Percentiles rank a stretch among this genome's conserved stretches.
phyloP scores from a whole-genome alignment of 257 asterid species.

The Scutellaria minor region DNA sequence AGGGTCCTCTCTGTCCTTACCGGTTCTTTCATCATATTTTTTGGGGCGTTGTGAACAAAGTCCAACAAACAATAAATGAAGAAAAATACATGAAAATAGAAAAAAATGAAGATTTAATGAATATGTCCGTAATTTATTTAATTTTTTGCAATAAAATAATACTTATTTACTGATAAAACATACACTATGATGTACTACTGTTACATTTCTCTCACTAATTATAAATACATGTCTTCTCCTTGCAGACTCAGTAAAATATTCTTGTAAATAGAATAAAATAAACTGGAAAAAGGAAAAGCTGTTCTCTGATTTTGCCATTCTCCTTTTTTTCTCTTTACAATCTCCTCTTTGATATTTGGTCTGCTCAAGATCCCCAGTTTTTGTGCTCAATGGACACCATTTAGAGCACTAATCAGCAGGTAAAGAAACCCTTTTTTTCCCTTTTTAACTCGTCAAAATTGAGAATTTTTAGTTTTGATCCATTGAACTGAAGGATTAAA shows the following conservation, averaged over 20 bases:
- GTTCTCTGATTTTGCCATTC: conserved; percentile 42
- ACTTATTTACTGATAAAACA: conserved; percentile 19
- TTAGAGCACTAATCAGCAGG: conserved; percentile 55
- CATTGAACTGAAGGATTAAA: conserved; percentile 23
- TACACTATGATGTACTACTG: conserved; percentile 26
- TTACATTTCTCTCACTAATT: conserved; percentile 37
- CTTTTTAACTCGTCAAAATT: not conserved
- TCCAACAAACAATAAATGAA: conserved; percentile 29
- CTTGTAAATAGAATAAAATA: conserved; percentile 38
- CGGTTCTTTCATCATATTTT: conserved; percentile 38
- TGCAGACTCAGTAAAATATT: conserved; percentile 45
- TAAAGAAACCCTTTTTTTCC: conserved; percentile 6
- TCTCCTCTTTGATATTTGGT: conserved; percentile 32
- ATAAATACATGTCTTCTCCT: conserved; percentile 22
- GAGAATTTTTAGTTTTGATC: conserved; percentile 44
- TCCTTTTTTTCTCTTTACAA: conserved; percentile 15
- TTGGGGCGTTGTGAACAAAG: conserved; percentile 41
- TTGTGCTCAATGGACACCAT: conserved; percentile 49
- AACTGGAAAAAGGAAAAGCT: conserved; percentile 46
- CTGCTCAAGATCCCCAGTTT: conserved; percentile 39
- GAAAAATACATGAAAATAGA: conserved; percentile 13
- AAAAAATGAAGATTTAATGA: not conserved
- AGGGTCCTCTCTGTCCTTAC: conserved; percentile 35
- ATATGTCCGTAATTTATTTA: not conserved
- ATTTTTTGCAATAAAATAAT: not conserved